phyloP scores from a whole-genome alignment of 805 yeast species.

The Candida endomychidarum region DNA sequence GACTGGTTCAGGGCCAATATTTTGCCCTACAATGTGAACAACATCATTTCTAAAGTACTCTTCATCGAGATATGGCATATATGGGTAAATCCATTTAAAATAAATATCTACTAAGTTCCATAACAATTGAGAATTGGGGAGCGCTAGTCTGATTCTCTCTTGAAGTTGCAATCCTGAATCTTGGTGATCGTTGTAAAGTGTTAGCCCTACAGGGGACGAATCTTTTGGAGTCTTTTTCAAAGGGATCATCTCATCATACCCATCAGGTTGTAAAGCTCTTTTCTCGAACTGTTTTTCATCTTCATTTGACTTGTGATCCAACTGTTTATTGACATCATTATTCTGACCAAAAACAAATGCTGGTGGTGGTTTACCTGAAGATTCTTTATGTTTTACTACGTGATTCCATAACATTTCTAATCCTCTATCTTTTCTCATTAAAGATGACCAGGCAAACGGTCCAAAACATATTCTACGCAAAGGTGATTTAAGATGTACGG shows the following conservation, averaged over 20 bases:
- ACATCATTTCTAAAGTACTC: conserved; percentile 44
- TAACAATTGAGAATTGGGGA: conserved; percentile 56
- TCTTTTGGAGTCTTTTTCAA: conserved; percentile 15
- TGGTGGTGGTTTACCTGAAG: conserved; percentile 21
- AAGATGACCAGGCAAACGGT: conserved; percentile 37
- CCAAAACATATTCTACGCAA: conserved; percentile 32
- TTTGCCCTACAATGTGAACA: conserved; percentile 38
- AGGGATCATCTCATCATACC: conserved; percentile 31
- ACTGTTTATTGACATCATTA: conserved; percentile 23
- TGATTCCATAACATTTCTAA: conserved; percentile 32
- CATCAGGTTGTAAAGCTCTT: conserved; percentile 33
- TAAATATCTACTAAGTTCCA: conserved; percentile 59
- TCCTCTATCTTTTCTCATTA: conserved; percentile 34
- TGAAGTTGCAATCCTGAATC: neutral
- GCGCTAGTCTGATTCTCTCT: conserved; percentile 37
- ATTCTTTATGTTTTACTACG: conserved; percentile 18
- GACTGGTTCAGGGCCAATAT: conserved; percentile 25
- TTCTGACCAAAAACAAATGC: conserved; percentile 21
- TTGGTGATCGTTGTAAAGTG: neutral
- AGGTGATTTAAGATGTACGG: conserved; percentile 26
- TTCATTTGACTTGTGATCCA: conserved; percentile 5
- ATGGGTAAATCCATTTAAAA: conserved; percentile 59
- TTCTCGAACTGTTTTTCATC: conserved; percentile 27
- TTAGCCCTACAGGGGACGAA: neutral
- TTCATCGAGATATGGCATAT: conserved; percentile 68